phyloP scores from a whole-genome alignment of 2,329 filamentous ascomycete genomes.

The Cladosporium sp. region DNA sequence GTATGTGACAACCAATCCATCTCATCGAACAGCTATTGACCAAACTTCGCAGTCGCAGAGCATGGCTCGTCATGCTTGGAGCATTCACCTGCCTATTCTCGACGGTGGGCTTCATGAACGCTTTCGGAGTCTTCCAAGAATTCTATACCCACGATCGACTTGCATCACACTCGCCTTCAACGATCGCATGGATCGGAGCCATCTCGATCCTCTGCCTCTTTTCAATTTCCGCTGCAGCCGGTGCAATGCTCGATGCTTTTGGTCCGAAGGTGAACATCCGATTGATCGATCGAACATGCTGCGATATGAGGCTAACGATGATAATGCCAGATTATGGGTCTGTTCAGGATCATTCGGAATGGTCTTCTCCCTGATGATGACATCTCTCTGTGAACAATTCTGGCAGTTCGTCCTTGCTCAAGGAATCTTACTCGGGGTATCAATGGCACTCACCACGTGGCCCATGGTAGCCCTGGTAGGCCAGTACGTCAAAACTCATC shows the following conservation, averaged over 20 bases:
- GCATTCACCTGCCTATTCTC: slow-evolving; percentile 12
- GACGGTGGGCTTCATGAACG: slow-evolving; percentile 13
- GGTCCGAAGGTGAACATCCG: slow-evolving; percentile 23
- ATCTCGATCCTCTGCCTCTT: slow-evolving; percentile 28
- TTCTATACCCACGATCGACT: slow-evolving; percentile 13
- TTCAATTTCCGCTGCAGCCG: slow-evolving; percentile 24
- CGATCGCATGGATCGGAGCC: slow-evolving; percentile 48
- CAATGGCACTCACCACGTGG: slow-evolving; percentile 58
- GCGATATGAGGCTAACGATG: slow-evolving; percentile 46
- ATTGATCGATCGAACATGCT: slow-evolving; percentile 23
- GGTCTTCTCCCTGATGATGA: slow-evolving; percentile 48
- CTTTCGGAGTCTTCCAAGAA: slow-evolving; percentile 18
- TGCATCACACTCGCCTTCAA: slow-evolving; percentile 8
- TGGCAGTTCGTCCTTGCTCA: slow-evolving; percentile 50
- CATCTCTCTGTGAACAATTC: slow-evolving; percentile 42
- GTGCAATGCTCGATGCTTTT: slow-evolving; percentile 26
- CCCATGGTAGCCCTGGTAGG: slow-evolving; percentile 58
- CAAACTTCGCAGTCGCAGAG: slow-evolving; percentile 10
- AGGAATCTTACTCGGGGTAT: slow-evolving; percentile 46
- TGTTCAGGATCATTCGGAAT: slow-evolving; percentile 37
- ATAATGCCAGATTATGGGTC: slow-evolving; percentile 42
- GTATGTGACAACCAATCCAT: not conserved
- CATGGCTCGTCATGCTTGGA: slow-evolving; percentile 16
- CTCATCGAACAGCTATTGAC: not conserved
- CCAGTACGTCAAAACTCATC: slow-evolving; percentile 57